Evolutionary conservation across 495 filamentous ascomycete species (phyloP).

Genomic region (Clohesyomyces aquaticus): DNA sequence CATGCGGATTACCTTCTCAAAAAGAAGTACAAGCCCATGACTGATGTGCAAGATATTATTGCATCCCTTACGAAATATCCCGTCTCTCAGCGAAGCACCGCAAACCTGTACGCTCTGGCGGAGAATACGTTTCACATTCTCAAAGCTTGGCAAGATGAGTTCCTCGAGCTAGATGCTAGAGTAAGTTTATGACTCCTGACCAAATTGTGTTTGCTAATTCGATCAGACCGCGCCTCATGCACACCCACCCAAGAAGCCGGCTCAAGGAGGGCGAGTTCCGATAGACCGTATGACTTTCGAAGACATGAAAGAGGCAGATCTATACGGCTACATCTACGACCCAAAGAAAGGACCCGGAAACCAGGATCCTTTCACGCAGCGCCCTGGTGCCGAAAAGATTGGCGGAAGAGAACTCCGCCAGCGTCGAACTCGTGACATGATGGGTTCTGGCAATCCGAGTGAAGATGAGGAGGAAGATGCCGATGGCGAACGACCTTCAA

Average conservation of each 20-base stretch:
- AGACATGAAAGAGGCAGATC: conserved; percentile 50
- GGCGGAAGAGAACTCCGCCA: conserved; percentile 48
- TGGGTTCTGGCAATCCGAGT: conserved; percentile 39
- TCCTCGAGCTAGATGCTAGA: conserved; percentile 58
- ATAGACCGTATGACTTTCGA: conserved; percentile 41
- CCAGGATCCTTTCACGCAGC: conserved; percentile 48
- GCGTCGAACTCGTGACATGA: conserved; percentile 40
- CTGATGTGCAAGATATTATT: conserved; percentile 39
- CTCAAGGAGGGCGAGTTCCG: conserved; percentile 45
- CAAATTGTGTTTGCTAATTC: conserved; percentile 10
- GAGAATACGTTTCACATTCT: conserved; percentile 59
- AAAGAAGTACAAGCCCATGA: conserved; percentile 41
- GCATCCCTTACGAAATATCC: conserved; percentile 41
- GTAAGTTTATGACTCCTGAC: conserved; percentile 4
- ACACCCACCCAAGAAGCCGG: conserved; percentile 48
- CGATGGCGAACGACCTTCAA: conserved; percentile 28
- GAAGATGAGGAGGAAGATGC: conserved; percentile 40
- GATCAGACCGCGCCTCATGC: conserved; percentile 45
- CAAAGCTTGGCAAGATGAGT: conserved; percentile 67
- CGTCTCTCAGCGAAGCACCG: conserved; percentile 44
- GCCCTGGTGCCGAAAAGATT: conserved; percentile 35
- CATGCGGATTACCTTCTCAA: conserved; percentile 37
- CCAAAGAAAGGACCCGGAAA: conserved; percentile 41
- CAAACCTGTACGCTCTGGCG: conserved; percentile 59
- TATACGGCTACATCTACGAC: conserved; percentile 50